Percentiles rank a stretch among this genome's conserved stretches.
Conservation (phyloP, 1,284 basidiomycete species). For the Polyporus tsugae region DNA sequence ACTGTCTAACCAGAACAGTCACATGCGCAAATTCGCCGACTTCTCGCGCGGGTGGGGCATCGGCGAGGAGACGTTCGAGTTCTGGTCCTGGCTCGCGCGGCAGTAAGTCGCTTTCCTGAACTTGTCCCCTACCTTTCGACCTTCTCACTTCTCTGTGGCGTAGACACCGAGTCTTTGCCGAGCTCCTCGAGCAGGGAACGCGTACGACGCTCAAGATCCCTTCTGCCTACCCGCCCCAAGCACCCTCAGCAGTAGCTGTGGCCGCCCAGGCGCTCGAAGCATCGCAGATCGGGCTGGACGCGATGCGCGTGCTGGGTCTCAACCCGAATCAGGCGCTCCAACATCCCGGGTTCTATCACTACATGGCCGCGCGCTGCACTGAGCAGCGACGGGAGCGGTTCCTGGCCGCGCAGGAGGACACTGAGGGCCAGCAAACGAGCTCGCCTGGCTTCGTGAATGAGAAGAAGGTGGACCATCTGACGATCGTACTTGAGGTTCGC, state of each 20-base stretch:
- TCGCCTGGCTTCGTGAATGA: slow-evolving; percentile 83
- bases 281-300: slow-evolving; percentile 57
- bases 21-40: slow-evolving; percentile 87
- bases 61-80: slow-evolving; percentile 96
- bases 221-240: slow-evolving; percentile 46
- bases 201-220: slow-evolving; percentile 75
- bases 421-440: slow-evolving; percentile 43
- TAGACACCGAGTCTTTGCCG: slow-evolving; percentile 88
- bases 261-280: slow-evolving; percentile 41
- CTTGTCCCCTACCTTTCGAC: background rate
- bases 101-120: slow-evolving; percentile 69
- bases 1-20: slow-evolving; percentile 82
- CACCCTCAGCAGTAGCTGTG: slow-evolving; percentile 42
- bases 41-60: slow-evolving; percentile 95
- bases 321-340: slow-evolving; percentile 81
- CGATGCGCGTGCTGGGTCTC: slow-evolving; percentile 62
- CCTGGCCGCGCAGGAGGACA: slow-evolving; percentile 67
- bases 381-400: slow-evolving; percentile 78
- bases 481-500: slow-evolving; percentile 81
- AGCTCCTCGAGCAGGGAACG: slow-evolving; percentile 85
- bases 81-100: slow-evolving; percentile 95
- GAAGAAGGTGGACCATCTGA: slow-evolving; percentile 88
- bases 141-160: slow-evolving; percentile 4
- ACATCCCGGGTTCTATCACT: slow-evolving; percentile 92
- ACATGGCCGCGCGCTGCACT: slow-evolving; percentile 86